A percentile compares a stretch with the other conserved stretches of the same genome.
Evolutionary conservation across 257 asterid species (phyloP).

Genomic region (Gynochthodes officinalis): DNA sequence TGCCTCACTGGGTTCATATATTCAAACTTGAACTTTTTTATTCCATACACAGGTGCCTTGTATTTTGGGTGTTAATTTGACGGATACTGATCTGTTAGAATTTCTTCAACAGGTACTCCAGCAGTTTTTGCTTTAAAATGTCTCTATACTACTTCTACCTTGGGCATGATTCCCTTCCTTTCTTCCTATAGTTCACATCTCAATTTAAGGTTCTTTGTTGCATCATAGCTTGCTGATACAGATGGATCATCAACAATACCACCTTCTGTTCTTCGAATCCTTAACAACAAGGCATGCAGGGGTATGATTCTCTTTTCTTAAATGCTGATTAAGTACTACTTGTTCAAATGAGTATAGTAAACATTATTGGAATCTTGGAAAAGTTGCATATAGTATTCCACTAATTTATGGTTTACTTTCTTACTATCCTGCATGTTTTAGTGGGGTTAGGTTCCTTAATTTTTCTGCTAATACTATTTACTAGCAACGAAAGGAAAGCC

Average conservation of each 20-base stretch:
- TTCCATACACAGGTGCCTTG: constrained; percentile 72
- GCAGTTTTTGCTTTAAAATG: not conserved
- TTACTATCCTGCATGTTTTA: not conserved
- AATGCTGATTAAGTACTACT: constrained; percentile 14
- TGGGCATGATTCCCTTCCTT: not conserved
- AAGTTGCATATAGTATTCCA: not conserved
- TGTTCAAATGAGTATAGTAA: not conserved
- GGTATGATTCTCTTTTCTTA: constrained; percentile 38
- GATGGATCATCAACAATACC: constrained; percentile 94
- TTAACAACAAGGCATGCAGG: constrained; percentile 95
- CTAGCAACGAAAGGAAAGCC: not conserved
- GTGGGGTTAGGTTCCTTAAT: not conserved
- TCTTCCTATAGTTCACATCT: not conserved
- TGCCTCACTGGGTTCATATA: not conserved
- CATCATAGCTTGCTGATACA: constrained; percentile 73
- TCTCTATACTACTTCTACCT: not conserved
- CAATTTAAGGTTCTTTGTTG: constrained; percentile 15
- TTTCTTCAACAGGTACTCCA: constrained; percentile 79
- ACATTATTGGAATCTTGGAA: not conserved
- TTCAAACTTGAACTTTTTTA: not conserved
- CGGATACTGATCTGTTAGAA: constrained; percentile 79
- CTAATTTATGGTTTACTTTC: not conserved
- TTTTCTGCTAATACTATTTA: not conserved
- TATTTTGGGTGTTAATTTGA: constrained; percentile 69
- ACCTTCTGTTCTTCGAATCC: constrained; percentile 75